A percentile compares a stretch with the other conserved stretches of the same genome.
phyloP scores from a whole-genome alignment of 768 basidiomycete species.

The Naganishia vishniacii region DNA sequence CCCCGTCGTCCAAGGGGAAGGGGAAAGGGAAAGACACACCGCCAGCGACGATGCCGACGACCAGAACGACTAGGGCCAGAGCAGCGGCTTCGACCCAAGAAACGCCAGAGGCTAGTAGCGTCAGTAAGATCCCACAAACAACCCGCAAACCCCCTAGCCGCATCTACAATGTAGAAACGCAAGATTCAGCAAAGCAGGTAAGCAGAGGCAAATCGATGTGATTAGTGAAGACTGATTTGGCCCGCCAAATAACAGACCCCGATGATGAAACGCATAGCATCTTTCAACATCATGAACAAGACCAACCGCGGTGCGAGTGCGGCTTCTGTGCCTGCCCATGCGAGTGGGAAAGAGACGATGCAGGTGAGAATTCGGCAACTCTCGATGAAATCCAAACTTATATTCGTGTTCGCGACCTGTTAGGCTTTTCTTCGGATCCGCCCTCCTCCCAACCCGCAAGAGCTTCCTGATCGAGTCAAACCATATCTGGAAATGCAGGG shows the following conservation, averaged over 20 bases:
- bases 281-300: conserved; percentile 8
- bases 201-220: neutral
- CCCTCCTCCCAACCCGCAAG: conserved; percentile 35
- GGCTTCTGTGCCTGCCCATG: neutral
- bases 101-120: neutral
- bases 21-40: conserved; percentile 4
- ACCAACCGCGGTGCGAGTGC: neutral
- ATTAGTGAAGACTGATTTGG: neutral
- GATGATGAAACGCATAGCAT: conserved; percentile 16
- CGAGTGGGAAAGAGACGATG: conserved; percentile 10
- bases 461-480: conserved; percentile 11
- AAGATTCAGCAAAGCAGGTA: conserved; percentile 1
- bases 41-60: neutral
- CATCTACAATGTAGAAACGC: too few relatives aligned
- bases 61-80: conserved; percentile 1
- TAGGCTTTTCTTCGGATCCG: conserved; percentile 48
- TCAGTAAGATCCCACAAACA: conserved; percentile 7
- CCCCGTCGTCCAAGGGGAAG: conserved; percentile 12
- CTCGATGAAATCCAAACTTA: neutral
- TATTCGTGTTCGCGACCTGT: neutral
- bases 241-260: neutral
- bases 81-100: conserved; percentile 4
- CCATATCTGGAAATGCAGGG: conserved; percentile 45
- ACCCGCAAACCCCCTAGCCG: neutral
- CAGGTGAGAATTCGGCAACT: neutral